Conservation (phyloP, 768 basidiomycete genomes). For the Phylloporus arenicola region DNA sequence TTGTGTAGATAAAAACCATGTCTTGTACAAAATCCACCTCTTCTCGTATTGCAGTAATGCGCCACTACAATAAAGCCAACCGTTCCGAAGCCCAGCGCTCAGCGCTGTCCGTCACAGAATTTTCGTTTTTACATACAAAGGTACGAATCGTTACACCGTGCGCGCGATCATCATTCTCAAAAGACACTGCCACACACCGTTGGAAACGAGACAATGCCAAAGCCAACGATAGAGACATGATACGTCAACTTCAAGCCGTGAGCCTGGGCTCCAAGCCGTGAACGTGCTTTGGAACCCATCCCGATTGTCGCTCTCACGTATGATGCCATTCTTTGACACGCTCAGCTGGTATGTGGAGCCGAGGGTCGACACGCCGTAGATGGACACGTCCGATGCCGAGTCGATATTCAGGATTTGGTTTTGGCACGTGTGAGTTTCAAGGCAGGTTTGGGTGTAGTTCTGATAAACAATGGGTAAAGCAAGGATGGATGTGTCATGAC, state of each 20-base stretch:
- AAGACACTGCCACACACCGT: not conserved
- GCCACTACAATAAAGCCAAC: not conserved
- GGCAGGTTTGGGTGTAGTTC: conserved; percentile 52
- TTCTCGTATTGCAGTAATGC: not conserved
- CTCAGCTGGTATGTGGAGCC: conserved; percentile 36
- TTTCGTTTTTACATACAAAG: not conserved
- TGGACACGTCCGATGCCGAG: conserved; percentile 24
- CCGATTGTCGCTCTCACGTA: conserved; percentile 29
- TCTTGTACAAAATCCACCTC: not conserved
- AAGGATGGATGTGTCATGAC: not conserved
- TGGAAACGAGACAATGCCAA: not conserved
- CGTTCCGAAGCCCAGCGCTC: not conserved
- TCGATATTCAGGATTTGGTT: conserved; percentile 36
- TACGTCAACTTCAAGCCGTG: not conserved
- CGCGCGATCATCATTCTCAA: not conserved
- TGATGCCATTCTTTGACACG: conserved; percentile 29
- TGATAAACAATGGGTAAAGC: conserved; percentile 14
- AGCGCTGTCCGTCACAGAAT: not conserved
- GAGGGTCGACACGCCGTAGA: conserved; percentile 41
- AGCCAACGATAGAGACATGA: not conserved
- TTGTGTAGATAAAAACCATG: not conserved
- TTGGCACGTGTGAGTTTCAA: conserved; percentile 46
- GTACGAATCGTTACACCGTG: not conserved
- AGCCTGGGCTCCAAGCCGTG: conserved; percentile 17
- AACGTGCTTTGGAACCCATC: conserved; percentile 38